Percentiles rank a stretch among this genome's conserved stretches.
These are phyloP conservation scores for Asterochloris sp. DNA, from an alignment of 139 green algal species.

Conservation along the genomic window DNA sequence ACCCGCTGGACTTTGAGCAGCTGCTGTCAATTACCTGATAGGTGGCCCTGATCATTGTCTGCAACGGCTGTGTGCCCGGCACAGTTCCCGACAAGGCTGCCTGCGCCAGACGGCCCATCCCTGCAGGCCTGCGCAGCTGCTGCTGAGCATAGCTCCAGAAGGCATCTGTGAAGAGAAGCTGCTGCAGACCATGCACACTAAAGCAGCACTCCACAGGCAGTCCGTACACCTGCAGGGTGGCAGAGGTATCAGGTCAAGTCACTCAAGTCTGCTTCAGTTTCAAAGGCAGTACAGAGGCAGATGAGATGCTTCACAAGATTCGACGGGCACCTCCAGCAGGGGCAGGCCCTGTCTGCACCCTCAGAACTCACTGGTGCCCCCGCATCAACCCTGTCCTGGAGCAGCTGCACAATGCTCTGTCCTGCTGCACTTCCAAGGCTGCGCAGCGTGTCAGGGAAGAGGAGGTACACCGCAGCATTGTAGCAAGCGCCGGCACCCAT, in stretches of 20 bases:
- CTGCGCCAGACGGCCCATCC: neutral
- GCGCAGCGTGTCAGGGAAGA: too few relatives aligned
- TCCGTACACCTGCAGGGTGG: neutral
- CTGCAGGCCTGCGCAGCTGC: constrained; percentile 2
- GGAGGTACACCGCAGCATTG: too few relatives aligned
- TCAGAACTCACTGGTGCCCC: too few relatives aligned
- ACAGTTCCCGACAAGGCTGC: too few relatives aligned
- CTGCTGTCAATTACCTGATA: neutral
- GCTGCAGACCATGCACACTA: neutral
- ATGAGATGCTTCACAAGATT: too few relatives aligned
- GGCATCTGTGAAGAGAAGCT: constrained; percentile 4
- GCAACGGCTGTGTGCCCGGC: neutral
- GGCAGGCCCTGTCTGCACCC: too few relatives aligned
- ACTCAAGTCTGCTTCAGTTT: too few relatives aligned
- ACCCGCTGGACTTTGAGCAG: neutral
- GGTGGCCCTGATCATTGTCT: neutral
- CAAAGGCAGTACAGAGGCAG: too few relatives aligned
- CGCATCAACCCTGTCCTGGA: neutral
- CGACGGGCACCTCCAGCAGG: too few relatives aligned
- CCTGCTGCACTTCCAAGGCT: too few relatives aligned
- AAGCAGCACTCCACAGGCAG: constrained; percentile 15
- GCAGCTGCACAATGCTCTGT: neutral
- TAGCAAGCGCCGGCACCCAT: neutral
- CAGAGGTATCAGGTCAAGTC: too few relatives aligned
- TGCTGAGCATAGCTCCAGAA: constrained; percentile 11